Evolutionary conservation across 2,329 filamentous ascomycete genomes (phyloP).

Genomic region (Trichoderma afroharzianum): DNA sequence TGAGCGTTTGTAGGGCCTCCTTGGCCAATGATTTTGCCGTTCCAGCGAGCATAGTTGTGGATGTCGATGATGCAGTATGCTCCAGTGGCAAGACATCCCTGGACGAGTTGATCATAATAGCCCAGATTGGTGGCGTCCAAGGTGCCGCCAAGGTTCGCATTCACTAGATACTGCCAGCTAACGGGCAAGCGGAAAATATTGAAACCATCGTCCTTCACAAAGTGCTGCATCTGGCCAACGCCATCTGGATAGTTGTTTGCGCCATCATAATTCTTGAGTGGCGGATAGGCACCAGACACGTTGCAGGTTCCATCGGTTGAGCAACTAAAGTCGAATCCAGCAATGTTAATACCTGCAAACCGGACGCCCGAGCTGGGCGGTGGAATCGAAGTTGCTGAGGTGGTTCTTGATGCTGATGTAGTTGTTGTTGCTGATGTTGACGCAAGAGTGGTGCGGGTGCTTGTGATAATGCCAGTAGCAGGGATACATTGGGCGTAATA

Average conservation of each 20-base stretch:
- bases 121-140: constrained; percentile 45
- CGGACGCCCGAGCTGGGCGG: not conserved
- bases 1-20: constrained; percentile 57
- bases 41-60: constrained; percentile 55
- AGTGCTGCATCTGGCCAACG: constrained; percentile 51
- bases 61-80: constrained; percentile 55
- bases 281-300: constrained; percentile 27
- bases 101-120: constrained; percentile 51
- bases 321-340: constrained; percentile 38
- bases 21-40: constrained; percentile 58
- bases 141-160: constrained; percentile 43
- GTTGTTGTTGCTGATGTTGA: not conserved
- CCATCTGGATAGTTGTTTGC: constrained; percentile 30
- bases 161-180: constrained; percentile 54
- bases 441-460: not conserved
- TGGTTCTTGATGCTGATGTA: not conserved
- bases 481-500: constrained; percentile 4
- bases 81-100: constrained; percentile 50
- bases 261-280: constrained; percentile 26
- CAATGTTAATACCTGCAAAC: constrained; percentile 8
- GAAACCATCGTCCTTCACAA: constrained; percentile 44
- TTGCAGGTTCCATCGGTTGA: constrained; percentile 35
- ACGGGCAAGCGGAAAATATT: constrained; percentile 51
- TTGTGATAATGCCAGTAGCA: not conserved
- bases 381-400: not conserved